Conservation (phyloP, 805 yeast genomes). For the Cyberlindnera mycetangii region DNA sequence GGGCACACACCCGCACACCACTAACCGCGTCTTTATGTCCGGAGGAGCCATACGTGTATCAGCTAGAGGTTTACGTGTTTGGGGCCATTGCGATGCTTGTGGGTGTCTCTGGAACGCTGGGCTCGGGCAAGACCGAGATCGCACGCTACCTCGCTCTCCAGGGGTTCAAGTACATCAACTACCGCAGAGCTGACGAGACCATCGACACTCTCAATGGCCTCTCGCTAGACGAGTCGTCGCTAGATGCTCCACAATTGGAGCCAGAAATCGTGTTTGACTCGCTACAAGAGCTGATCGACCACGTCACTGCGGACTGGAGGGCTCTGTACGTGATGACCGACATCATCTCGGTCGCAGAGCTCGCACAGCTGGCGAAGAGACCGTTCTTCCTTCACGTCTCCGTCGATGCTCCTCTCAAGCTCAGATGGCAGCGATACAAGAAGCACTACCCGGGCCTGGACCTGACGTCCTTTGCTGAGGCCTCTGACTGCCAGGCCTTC, state of each 20-base stretch:
- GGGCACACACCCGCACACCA: background rate
- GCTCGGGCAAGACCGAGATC: slow-evolving; percentile 66
- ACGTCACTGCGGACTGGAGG: slow-evolving; percentile 67
- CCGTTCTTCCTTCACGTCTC: slow-evolving; percentile 84
- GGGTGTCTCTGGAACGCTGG: slow-evolving; percentile 68
- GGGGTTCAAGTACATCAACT: slow-evolving; percentile 44
- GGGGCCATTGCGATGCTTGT: slow-evolving; percentile 57
- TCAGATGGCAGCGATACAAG: slow-evolving; percentile 37
- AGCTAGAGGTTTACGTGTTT: background rate
- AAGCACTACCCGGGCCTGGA: slow-evolving; percentile 27
- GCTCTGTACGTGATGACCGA: slow-evolving; percentile 57
- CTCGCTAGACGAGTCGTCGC: slow-evolving; percentile 12
- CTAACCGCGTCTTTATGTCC: too few relatives aligned
- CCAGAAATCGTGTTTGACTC: slow-evolving; percentile 34
- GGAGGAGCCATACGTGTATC: too few relatives aligned
- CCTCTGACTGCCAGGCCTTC: slow-evolving; percentile 35
- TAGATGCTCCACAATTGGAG: slow-evolving; percentile 16
- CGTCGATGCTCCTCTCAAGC: slow-evolving; percentile 64
- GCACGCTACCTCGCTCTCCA: slow-evolving; percentile 52
- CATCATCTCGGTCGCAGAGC: slow-evolving; percentile 39
- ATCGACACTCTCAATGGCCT: slow-evolving; percentile 16
- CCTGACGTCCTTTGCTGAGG: slow-evolving; percentile 36
- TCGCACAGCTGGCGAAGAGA: slow-evolving; percentile 53
- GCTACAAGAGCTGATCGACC: slow-evolving; percentile 47
- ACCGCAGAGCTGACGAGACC: slow-evolving; percentile 13